Evolutionary conservation across 140 eudicot species (phyloP).

Genomic region (Bidens hawaiensis): DNA sequence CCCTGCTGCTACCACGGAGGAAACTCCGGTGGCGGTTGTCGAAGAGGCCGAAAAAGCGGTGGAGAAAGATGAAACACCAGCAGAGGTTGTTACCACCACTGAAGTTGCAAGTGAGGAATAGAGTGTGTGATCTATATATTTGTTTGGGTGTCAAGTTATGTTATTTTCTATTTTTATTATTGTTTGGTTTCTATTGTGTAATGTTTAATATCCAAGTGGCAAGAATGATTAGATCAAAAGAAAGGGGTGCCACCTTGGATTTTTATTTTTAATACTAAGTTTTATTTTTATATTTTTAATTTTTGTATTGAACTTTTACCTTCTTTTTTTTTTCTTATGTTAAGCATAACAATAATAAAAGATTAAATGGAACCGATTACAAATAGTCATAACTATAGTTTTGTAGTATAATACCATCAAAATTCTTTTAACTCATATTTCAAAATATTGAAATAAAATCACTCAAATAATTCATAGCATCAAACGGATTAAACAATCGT

Average conservation of each 20-base stretch:
- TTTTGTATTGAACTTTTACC: no score
- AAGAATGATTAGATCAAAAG: conserved; percentile 4
- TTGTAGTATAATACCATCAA: no score
- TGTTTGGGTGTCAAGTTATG: conserved; percentile 7
- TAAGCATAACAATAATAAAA: no score
- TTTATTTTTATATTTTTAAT: neutral
- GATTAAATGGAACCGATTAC: no score
- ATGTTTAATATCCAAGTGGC: conserved; percentile 21
- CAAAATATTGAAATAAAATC: no score
- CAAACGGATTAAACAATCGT: no score
- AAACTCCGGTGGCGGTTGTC: neutral
- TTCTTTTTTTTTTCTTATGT: no score
- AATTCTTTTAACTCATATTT: no score
- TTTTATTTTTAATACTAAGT: neutral
- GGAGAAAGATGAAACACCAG: conserved; percentile 10
- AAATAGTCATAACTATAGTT: no score
- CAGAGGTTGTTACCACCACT: conserved; percentile 8
- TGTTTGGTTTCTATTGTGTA: conserved; percentile 16
- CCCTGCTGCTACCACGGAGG: neutral
- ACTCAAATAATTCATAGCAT: no score
- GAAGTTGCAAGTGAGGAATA: conserved; percentile 26
- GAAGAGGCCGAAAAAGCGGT: conserved; percentile 7
- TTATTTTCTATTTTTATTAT: conserved; percentile 12
- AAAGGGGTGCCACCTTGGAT: neutral
- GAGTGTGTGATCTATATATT: neutral